Base-by-base conservation (phyloP, 805 yeast genomes). In the Lachancea waltii region DNA sequence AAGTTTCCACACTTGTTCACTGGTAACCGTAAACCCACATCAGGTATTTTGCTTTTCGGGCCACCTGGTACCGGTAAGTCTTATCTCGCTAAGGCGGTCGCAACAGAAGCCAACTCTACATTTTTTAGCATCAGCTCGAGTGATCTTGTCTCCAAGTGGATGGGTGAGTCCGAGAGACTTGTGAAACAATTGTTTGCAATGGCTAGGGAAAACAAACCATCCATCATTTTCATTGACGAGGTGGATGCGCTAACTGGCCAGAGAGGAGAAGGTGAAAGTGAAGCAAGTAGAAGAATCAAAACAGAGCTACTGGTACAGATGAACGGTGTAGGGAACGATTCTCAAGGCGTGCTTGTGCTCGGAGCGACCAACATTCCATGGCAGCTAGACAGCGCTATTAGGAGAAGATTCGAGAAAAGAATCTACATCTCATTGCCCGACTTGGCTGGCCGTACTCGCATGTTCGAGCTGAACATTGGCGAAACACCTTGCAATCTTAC, bases 41-140 rank as follows among this genome's bases (percentile, higher is more conserved):
- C 85, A 5, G 98, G 98, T 31, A 90, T 92, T 33, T 63, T 92
- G 33, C 65, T 92, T 16, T 85, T 84, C 54, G 94, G 94, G 0
- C 94, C 94, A 15, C 98, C 98, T 2, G 98, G 98, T 54, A 92
- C 98, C 0, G 98, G 98, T 70, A 92, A 92, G 56, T 90, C 97
- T 2, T 92, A 81, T 56, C 67, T 92, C 42, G 98, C 98, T 8
- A 92, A 92, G 59, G 98, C 98, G 0, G 97, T 92, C 7, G 98
- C 98, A 18, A 92, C 98, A 0, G 98, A 92, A 54, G 96, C 97
- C 35, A 87, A 90, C 59, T 85, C 97, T 0, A 92, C 98, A 0
- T 92, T 92, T 53, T 92, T 92, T 64, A 84, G 95, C 2, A 95
- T 92, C 1, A 82, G 95, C n/a, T 86, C 96, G 0, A 84, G 95